Conservation (phyloP, 768 basidiomycete species). For the Boletus barrowsii region DNA sequence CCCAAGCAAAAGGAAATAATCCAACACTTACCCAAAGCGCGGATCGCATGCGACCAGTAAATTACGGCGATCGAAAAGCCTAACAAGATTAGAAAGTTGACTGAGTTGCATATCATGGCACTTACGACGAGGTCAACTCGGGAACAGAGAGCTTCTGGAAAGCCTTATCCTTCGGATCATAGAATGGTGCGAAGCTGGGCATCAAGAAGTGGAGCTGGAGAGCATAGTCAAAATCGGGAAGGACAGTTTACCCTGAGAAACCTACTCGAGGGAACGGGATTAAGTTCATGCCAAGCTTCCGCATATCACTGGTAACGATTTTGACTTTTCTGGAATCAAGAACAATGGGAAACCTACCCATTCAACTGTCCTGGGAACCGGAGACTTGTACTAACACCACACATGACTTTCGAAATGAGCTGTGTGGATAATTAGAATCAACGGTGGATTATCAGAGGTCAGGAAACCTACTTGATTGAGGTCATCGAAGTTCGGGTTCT, state of each 20-base stretch:
- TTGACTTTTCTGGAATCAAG: conserved; percentile 2
- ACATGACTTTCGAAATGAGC: conserved; percentile 89
- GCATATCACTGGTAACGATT: conserved; percentile 56
- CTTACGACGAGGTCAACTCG: conserved; percentile 75
- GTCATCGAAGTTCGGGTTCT: conserved; percentile 59
- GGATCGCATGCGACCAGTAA: conserved; percentile 83
- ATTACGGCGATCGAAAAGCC: conserved; percentile 78
- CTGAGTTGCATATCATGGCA: not conserved
- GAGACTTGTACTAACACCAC: conserved; percentile 87
- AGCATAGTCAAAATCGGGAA: not conserved
- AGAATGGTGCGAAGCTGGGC: conserved; percentile 91
- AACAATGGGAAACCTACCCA: conserved; percentile 46
- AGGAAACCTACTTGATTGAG: conserved; percentile 58
- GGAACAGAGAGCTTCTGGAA: conserved; percentile 61
- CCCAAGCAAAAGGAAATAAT: not conserved
- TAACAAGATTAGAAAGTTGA: conserved; percentile 25
- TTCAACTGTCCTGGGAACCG: conserved; percentile 94
- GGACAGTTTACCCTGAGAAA: not conserved
- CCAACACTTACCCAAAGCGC: conserved; percentile 52
- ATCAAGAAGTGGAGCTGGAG: conserved; percentile 91
- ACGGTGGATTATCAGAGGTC: not conserved
- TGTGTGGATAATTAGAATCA: conserved; percentile 19
- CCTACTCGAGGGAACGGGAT: conserved; percentile 92
- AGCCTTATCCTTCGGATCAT: conserved; percentile 56
- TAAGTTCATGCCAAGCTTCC: conserved; percentile 91